These are phyloP conservation scores for Anethum foeniculum DNA, from an alignment of 140 eudicot genomes.

Conservation along the genomic window DNA sequence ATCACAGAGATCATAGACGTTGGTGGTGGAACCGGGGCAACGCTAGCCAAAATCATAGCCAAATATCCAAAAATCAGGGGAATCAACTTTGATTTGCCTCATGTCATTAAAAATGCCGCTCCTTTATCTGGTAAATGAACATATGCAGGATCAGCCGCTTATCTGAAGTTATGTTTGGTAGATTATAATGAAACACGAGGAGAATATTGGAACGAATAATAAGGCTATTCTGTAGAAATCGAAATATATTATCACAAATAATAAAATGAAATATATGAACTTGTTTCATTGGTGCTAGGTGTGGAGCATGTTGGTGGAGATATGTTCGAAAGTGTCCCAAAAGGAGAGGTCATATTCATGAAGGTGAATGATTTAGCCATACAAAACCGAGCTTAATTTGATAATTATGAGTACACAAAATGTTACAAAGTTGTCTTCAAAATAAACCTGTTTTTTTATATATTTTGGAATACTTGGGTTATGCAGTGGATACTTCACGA, in stretches of 20 bases:
- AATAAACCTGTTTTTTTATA: background rate
- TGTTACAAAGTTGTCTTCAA: background rate
- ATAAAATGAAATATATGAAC: background rate
- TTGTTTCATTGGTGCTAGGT: slow-evolving; percentile 19
- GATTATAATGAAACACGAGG: background rate
- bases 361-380: slow-evolving; percentile 16
- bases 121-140: slow-evolving; percentile 16
- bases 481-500: slow-evolving; percentile 34
- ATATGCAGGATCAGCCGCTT: too few species aligned
- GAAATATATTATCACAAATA: background rate
- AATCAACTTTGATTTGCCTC: slow-evolving; percentile 36
- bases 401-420: background rate
- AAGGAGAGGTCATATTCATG: slow-evolving; percentile 43
- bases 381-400: background rate
- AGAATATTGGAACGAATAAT: background rate
- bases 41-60: slow-evolving; percentile 25
- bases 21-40: slow-evolving; percentile 40
- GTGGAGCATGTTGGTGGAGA: slow-evolving; percentile 49
- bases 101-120: slow-evolving; percentile 20
- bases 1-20: slow-evolving; percentile 26
- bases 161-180: too few species aligned
- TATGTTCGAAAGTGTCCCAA: slow-evolving; percentile 46
- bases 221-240: background rate
- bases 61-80: slow-evolving; percentile 30
- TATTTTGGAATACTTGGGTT: background rate